Percentiles rank a stretch among this genome's conserved stretches.
phyloP scores from a whole-genome alignment of 2,329 filamentous ascomycete species.

The Leptographium lundbergii region DNA sequence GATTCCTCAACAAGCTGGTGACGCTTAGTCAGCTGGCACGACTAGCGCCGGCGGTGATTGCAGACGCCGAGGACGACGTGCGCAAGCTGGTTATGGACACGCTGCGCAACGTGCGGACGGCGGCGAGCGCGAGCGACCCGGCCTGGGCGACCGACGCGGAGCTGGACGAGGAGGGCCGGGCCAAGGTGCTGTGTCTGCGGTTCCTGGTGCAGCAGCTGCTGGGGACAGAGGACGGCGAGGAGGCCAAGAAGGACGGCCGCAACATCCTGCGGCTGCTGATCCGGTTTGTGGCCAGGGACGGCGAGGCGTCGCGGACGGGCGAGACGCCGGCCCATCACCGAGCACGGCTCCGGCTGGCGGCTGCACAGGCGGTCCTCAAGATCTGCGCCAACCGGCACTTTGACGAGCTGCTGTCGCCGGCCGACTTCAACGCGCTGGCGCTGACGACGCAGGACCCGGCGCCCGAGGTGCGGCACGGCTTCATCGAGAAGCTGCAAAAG shows the following conservation, averaged over 20 bases:
- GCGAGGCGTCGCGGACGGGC: conserved; percentile 65
- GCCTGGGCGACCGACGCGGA: conserved; percentile 54
- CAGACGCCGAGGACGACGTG: conserved; percentile 64
- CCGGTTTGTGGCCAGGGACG: conserved; percentile 59
- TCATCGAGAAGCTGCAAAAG: conserved; percentile 80
- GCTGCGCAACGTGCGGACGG: conserved; percentile 53
- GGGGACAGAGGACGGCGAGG: conserved; percentile 36
- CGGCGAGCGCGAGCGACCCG: conserved; percentile 26
- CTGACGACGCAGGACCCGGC: conserved; percentile 69
- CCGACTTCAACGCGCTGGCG: conserved; percentile 70
- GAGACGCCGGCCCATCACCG: conserved; percentile 69
- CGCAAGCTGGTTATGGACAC: conserved; percentile 67
- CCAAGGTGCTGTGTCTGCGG: conserved; percentile 74
- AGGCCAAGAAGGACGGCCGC: conserved; percentile 36
- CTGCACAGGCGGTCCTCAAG: conserved; percentile 72
- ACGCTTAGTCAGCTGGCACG: conserved; percentile 65
- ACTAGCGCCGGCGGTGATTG: conserved; percentile 57
- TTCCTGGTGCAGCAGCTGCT: conserved; percentile 78
- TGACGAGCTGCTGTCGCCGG: conserved; percentile 60
- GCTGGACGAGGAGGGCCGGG: conserved; percentile 67
- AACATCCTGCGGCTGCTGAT: conserved; percentile 65
- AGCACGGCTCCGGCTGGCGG: conserved; percentile 67
- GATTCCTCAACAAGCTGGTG: conserved; percentile 65
- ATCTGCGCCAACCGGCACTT: conserved; percentile 65
- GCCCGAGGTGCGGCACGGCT: conserved; percentile 60